Evolutionary conservation across 306 rosid genomes (phyloP).

Genomic region (Pyrus pyrifolia): DNA sequence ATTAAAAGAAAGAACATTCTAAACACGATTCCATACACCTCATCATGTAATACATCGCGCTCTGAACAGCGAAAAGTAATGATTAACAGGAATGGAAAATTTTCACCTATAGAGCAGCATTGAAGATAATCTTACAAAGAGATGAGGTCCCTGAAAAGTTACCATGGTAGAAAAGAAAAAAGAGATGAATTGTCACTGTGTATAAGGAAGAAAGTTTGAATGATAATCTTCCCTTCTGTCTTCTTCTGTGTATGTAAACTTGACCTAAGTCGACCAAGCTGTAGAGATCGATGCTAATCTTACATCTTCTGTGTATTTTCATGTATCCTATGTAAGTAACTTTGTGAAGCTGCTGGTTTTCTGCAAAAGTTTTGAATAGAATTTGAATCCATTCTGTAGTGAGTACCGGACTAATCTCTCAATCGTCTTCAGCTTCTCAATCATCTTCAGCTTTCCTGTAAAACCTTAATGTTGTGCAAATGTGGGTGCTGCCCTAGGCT

Average conservation of each 20-base stretch:
- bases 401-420: not conserved
- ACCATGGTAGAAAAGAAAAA: not conserved
- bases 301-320: not conserved
- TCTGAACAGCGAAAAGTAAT: too few species aligned
- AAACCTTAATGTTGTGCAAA: not conserved
- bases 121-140: not conserved
- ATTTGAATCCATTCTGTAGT: not conserved
- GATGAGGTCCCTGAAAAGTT: not conserved
- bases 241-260: not conserved
- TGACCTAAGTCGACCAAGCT: not conserved
- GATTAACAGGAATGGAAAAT: not conserved
- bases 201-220: not conserved
- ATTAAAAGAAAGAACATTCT: not conserved
- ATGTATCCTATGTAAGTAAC: not conserved
- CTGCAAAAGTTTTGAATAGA: not conserved
- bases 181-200: not conserved
- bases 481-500: not conserved
- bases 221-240: not conserved
- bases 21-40: too few species aligned
- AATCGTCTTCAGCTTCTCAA: not conserved
- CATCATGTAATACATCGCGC: too few species aligned
- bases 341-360: not conserved
- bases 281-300: not conserved
- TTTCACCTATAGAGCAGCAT: not conserved
- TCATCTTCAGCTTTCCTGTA: not conserved